phyloP scores from a whole-genome alignment of 352 stramenopile species.

The Detonula confervacea region DNA sequence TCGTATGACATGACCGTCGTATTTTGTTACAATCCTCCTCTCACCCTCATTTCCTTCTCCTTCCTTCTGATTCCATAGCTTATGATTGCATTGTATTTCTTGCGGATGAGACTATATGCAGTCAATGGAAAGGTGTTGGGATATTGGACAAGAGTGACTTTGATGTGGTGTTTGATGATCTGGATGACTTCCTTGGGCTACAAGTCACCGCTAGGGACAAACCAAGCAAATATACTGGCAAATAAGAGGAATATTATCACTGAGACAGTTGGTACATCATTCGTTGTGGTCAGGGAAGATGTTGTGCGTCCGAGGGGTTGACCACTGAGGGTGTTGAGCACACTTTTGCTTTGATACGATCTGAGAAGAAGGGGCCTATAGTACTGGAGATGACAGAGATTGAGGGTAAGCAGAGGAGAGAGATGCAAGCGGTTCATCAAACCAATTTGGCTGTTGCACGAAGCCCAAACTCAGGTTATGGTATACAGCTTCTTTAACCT shows the following conservation, averaged over 20 bases:
- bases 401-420: background rate
- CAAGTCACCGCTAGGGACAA: background rate
- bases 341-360: background rate
- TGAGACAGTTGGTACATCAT: background rate
- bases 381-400: background rate
- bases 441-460: background rate
- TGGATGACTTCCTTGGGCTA: background rate
- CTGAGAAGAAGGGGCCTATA: background rate
- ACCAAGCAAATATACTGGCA: background rate
- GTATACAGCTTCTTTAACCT: background rate
- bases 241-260: background rate
- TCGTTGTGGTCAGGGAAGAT: background rate
- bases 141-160: background rate
- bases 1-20: too few species aligned
- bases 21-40: too few species aligned
- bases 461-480: background rate
- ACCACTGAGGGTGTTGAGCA: background rate
- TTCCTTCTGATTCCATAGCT: too few species aligned
- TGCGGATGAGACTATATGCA: background rate
- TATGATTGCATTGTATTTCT: conserved; percentile 1
- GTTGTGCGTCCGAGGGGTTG: background rate
- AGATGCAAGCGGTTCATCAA: background rate
- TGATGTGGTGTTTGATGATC: background rate
- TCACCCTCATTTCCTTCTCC: too few species aligned
- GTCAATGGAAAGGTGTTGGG: background rate